Conservation (phyloP, 192 early-diverging fungal genomes). For the Geranomyces variabilis region DNA sequence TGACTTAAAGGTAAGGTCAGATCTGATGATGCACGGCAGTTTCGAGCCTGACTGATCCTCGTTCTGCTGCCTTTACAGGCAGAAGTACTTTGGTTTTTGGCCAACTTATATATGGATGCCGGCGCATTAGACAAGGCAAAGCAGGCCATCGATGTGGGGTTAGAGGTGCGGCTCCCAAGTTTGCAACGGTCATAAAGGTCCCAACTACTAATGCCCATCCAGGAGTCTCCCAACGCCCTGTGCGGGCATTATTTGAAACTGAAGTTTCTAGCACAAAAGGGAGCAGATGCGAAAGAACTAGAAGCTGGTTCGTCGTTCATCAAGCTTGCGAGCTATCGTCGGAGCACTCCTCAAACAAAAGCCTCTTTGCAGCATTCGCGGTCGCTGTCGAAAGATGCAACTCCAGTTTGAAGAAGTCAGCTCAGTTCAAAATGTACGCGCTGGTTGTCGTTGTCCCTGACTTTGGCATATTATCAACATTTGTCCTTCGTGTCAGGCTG, state of each 20-base stretch:
- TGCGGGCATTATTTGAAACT: slow-evolving; percentile 20
- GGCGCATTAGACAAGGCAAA: slow-evolving; percentile 10
- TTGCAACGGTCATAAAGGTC: background rate
- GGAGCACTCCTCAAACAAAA: too few species aligned
- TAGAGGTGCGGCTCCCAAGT: slow-evolving; percentile 9
- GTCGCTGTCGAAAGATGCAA: background rate
- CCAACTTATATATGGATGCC: slow-evolving; percentile 11
- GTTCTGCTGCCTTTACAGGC: background rate
- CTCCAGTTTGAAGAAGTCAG: background rate
- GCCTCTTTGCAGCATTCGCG: background rate
- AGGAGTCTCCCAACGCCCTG: slow-evolving; percentile 12
- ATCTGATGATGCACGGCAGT: background rate
- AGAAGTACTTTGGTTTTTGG: slow-evolving; percentile 13
- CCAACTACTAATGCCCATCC: background rate
- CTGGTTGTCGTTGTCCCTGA: background rate
- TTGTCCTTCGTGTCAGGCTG: background rate
- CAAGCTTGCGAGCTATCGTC: too few species aligned
- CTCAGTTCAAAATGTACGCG: slow-evolving; percentile 3
- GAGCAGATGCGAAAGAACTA: background rate
- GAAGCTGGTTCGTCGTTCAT: background rate
- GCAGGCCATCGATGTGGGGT: slow-evolving; percentile 13
- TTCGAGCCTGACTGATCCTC: background rate
- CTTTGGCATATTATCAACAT: background rate
- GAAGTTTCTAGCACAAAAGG: background rate
- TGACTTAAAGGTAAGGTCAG: slow-evolving; percentile 7